Conservation (phyloP, 768 basidiomycete genomes). For the Crepidotus variabilis region DNA sequence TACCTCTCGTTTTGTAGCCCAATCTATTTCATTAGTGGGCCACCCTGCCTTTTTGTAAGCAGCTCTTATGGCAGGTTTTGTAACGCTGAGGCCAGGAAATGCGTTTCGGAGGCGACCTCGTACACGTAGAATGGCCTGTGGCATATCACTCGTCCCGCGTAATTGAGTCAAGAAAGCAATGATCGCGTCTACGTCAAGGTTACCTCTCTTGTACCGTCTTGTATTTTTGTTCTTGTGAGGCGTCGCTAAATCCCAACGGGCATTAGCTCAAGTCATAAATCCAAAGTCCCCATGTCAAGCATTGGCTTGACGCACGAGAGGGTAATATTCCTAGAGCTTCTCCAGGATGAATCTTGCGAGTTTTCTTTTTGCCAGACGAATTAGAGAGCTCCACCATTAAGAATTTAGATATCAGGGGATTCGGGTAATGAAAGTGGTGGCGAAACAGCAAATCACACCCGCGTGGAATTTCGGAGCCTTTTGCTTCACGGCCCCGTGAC, state of each 20-base stretch:
- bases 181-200: slow-evolving; percentile 8
- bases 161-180: slow-evolving; percentile 6
- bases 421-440: too few relatives aligned
- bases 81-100: slow-evolving; percentile 6
- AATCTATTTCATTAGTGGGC: slow-evolving; percentile 4
- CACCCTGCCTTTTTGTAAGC: slow-evolving; percentile 7
- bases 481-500: too few relatives aligned
- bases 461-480: too few relatives aligned
- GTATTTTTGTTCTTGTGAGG: slow-evolving; percentile 1
- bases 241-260: background rate
- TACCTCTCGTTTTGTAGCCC: slow-evolving; percentile 7
- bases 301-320: background rate
- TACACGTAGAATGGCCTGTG: slow-evolving; percentile 4
- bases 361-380: background rate
- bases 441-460: too few relatives aligned
- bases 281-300: background rate
- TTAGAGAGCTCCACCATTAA: too few relatives aligned
- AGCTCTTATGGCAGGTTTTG: slow-evolving; percentile 1
- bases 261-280: background rate
- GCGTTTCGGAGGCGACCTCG: slow-evolving; percentile 8
- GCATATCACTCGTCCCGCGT: slow-evolving; percentile 1
- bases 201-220: slow-evolving; percentile 3
- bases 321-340: slow-evolving; percentile 6
- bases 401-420: too few relatives aligned
- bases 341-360: slow-evolving; percentile 1